These are phyloP conservation scores for Lentinula guzmanii DNA, from an alignment of 768 basidiomycete species.

Conservation along the genomic window DNA sequence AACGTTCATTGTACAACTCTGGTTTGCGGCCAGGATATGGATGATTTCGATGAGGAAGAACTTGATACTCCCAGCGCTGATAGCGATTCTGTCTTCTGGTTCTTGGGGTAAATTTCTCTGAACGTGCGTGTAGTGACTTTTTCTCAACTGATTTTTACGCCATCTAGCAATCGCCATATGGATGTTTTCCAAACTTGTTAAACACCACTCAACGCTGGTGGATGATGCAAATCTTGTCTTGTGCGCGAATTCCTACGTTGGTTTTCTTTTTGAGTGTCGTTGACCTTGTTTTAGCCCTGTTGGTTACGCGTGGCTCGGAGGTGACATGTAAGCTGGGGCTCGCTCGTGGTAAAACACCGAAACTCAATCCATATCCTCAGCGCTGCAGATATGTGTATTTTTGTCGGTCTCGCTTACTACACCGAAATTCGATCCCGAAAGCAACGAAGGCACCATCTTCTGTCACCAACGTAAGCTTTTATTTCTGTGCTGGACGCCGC, in stretches of 20 bases:
- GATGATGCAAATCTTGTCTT: background rate
- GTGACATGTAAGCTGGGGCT: background rate
- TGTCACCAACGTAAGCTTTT: background rate
- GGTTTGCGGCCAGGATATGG: background rate
- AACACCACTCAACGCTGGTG: background rate
- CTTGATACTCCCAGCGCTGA: background rate
- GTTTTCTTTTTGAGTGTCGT: background rate
- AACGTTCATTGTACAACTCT: background rate
- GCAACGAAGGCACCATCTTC: background rate
- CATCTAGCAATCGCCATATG: background rate
- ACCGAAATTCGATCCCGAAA: constrained; percentile 1
- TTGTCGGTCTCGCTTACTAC: background rate
- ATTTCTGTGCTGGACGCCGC: background rate
- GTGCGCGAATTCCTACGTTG: background rate
- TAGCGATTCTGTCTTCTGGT: background rate
- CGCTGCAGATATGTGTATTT: background rate
- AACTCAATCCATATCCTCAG: background rate
- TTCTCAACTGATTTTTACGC: background rate
- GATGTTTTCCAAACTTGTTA: background rate
- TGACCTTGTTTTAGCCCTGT: background rate
- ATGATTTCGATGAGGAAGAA: background rate
- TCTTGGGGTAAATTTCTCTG: background rate
- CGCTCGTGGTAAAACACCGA: background rate
- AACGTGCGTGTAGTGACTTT: too few species aligned
- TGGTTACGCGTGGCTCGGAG: constrained; percentile 1